phyloP scores from a whole-genome alignment of 2,329 filamentous ascomycete genomes.

The Penicillium nordicum region DNA sequence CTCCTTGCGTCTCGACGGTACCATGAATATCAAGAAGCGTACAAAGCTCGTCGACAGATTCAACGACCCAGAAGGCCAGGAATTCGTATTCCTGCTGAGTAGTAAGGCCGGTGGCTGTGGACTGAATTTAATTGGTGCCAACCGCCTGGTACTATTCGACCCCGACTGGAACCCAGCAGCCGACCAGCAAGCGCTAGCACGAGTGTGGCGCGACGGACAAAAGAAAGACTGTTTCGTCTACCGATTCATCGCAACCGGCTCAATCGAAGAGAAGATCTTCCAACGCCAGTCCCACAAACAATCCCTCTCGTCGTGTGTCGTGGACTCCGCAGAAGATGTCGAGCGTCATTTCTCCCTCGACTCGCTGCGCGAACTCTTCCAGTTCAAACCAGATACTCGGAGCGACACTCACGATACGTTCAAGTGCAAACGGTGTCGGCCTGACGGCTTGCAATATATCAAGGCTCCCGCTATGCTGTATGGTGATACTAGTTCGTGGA shows the following conservation, averaged over 20 bases:
- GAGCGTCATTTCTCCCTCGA: slow-evolving; percentile 95
- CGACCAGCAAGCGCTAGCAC: slow-evolving; percentile 92
- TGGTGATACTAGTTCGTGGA: slow-evolving; percentile 98
- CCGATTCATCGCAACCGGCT: slow-evolving; percentile 96
- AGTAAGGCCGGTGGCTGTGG: slow-evolving; percentile 96
- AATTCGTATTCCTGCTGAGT: slow-evolving; percentile 94
- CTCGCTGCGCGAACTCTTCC: slow-evolving; percentile 86
- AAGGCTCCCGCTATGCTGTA: slow-evolving; percentile 95
- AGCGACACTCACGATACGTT: slow-evolving; percentile 98
- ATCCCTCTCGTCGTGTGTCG: slow-evolving; percentile 90
- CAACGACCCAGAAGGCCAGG: slow-evolving; percentile 83
- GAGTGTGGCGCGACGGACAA: slow-evolving; percentile 98
- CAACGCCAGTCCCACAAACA: slow-evolving; percentile 98
- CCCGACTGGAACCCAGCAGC: slow-evolving; percentile 98
- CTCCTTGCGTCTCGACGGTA: slow-evolving; percentile 84
- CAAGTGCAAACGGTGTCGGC: slow-evolving; percentile 92
- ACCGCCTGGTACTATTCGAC: slow-evolving; percentile 92
- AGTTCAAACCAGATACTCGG: slow-evolving; percentile 77
- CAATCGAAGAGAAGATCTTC: slow-evolving; percentile 99
- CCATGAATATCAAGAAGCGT: slow-evolving; percentile 96
- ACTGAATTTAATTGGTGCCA: slow-evolving; percentile 91
- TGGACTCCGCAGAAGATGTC: slow-evolving; percentile 94
- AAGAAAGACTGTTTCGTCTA: slow-evolving; percentile 99
- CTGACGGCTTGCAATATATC: slow-evolving; percentile 79
- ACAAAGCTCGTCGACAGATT: slow-evolving; percentile 97